Evolutionary conservation across 2,329 filamentous ascomycete species (phyloP).

Genomic region (Botryosphaeria agaves): DNA sequence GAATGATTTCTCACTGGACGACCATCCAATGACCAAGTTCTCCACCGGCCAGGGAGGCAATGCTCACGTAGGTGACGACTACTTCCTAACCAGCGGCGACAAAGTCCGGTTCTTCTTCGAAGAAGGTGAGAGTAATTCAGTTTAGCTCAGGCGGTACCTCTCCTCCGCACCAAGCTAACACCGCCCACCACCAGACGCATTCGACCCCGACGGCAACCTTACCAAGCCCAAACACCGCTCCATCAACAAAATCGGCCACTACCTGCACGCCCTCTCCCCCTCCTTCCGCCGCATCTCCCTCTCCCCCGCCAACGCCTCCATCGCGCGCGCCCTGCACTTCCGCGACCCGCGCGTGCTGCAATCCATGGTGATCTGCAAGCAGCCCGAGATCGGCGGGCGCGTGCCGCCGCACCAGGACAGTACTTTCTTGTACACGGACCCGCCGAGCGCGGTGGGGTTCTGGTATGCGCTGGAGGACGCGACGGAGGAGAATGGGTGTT

Average conservation of each 20-base stretch:
- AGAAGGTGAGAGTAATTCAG: conserved; percentile 35
- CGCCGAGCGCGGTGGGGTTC: conserved; percentile 80
- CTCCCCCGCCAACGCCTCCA: conserved; percentile 36
- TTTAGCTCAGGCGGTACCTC: no score
- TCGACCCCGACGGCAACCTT: conserved; percentile 46
- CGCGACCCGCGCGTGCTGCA: conserved; percentile 63
- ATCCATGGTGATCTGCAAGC: conserved; percentile 98
- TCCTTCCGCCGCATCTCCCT: conserved; percentile 33
- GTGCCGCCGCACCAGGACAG: conserved; percentile 87
- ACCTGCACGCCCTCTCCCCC: conserved; percentile 28
- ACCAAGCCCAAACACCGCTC: conserved; percentile 65
- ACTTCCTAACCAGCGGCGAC: conserved; percentile 81
- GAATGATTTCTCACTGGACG: conserved; percentile 54
- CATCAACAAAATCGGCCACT: conserved; percentile 52
- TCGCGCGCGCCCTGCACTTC: conserved; percentile 59
- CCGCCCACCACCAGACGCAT: conserved; percentile 64
- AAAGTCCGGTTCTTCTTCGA: conserved; percentile 97
- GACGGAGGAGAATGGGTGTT: conserved; percentile 67
- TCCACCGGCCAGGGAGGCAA: conserved; percentile 57
- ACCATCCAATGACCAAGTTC: conserved; percentile 89
- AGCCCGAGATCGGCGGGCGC: conserved; percentile 84
- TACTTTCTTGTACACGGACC: conserved; percentile 80
- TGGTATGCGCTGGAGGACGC: conserved; percentile 97
- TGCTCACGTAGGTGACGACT: conserved; percentile 84
- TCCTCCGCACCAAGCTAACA: no score